Evolutionary conservation across 2,329 filamentous ascomycete genomes (phyloP).

Genomic region (Chrysosphaeria jannelii): DNA sequence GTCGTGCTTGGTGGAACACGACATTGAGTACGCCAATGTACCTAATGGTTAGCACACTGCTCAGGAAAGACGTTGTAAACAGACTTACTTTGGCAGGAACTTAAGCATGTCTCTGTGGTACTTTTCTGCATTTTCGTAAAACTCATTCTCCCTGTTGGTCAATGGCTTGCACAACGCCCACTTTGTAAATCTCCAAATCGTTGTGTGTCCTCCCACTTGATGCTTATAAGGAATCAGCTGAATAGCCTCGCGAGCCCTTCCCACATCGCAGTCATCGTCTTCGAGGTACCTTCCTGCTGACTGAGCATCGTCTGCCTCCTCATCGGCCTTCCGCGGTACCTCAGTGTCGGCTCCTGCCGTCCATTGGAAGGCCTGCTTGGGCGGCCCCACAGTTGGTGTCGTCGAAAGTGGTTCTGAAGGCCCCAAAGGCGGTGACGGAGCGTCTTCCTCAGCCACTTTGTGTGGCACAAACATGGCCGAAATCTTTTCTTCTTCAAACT

Average conservation of each 20-base stretch:
- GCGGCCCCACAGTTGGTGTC: constrained; percentile 10
- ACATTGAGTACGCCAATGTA: constrained; percentile 96
- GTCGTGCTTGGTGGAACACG: constrained; percentile 49
- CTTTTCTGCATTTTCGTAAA: constrained; percentile 86
- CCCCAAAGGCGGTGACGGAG: constrained; percentile 8
- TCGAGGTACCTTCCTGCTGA: too few species aligned
- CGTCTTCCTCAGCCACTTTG: constrained; percentile 20
- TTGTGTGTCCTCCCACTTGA: constrained; percentile 90
- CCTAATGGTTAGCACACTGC: constrained; percentile 13
- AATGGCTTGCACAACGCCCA: constrained; percentile 93
- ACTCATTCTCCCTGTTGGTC: constrained; percentile 94
- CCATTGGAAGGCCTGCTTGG: neutral
- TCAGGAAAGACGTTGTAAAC: neutral
- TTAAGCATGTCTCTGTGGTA: constrained; percentile 69
- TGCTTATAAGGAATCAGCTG: constrained; percentile 92
- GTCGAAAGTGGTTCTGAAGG: constrained; percentile 21
- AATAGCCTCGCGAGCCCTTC: constrained; percentile 53
- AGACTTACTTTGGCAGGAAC: constrained; percentile 51
- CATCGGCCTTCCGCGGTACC: too few species aligned
- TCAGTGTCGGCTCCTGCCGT: neutral
- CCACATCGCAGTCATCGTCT: neutral
- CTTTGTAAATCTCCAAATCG: constrained; percentile 81
- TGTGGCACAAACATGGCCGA: constrained; percentile 64
- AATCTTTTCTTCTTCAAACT: constrained; percentile 57
- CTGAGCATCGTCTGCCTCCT: too few species aligned